These are phyloP conservation scores for Singerocomus rubriflavus DNA, from an alignment of 1,284 basidiomycete genomes.

Conservation along the genomic window DNA sequence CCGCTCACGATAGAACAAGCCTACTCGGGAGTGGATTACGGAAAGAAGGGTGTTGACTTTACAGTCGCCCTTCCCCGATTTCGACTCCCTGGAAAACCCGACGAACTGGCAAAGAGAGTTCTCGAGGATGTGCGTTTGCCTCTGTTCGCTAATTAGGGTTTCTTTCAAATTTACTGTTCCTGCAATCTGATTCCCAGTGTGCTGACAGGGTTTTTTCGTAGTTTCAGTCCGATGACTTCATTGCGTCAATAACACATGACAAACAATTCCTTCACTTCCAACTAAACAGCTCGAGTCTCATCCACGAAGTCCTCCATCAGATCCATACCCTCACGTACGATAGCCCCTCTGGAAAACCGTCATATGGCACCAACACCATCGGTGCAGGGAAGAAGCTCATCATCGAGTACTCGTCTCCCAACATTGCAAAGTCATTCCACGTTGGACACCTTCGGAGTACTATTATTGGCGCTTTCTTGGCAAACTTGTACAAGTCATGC, in stretches of 20 bases:
- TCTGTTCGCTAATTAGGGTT: background rate
- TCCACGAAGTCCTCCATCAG: conserved; percentile 76
- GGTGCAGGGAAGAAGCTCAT: conserved; percentile 80
- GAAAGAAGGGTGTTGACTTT: conserved; percentile 92
- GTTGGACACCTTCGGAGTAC: conserved; percentile 96
- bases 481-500: conserved; percentile 88
- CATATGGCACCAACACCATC: conserved; percentile 74
- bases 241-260: conserved; percentile 66
- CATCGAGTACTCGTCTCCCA: conserved; percentile 93
- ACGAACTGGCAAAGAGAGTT: conserved; percentile 76
- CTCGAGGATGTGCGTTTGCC: conserved; percentile 59
- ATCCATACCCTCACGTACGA: conserved; percentile 74
- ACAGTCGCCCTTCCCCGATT: conserved; percentile 91
- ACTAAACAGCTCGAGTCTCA: conserved; percentile 69
- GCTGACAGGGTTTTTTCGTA: conserved; percentile 27
- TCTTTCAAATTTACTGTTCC: background rate
- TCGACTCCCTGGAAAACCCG: conserved; percentile 80
- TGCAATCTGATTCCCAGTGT: background rate
- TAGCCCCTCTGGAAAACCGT: conserved; percentile 49
- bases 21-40: conserved; percentile 84
- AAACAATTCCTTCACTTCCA: conserved; percentile 85
- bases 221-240: conserved; percentile 68
- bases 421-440: conserved; percentile 99
- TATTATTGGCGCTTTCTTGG: conserved; percentile 94
- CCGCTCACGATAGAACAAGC: conserved; percentile 70